Conservation (phyloP, 345 rosid genomes). For the Kernera saxatilis region DNA sequence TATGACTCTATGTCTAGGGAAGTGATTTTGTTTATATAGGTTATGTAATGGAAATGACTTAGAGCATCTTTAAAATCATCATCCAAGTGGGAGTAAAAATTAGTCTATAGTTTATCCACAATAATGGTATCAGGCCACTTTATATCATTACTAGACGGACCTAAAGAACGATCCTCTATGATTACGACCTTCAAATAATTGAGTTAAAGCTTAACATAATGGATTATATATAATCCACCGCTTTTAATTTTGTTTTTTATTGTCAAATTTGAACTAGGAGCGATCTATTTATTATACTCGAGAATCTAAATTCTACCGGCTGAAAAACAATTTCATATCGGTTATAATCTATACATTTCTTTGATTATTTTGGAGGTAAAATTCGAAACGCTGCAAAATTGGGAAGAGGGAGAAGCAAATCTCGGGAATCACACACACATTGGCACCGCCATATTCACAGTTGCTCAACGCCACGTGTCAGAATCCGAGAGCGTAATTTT, state of each 20-base stretch:
- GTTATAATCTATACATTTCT: background rate
- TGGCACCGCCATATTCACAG: background rate
- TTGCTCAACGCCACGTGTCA: background rate
- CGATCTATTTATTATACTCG: background rate
- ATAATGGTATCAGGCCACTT: background rate
- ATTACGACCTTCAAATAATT: slow-evolving; percentile 12
- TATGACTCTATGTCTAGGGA: background rate
- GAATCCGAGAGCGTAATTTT: background rate
- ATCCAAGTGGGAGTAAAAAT: background rate
- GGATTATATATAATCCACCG: background rate
- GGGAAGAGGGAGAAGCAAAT: background rate
- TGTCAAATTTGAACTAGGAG: background rate
- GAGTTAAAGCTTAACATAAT: slow-evolving; percentile 1
- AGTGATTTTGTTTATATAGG: background rate
- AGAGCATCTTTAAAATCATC: background rate
- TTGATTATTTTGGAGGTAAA: background rate
- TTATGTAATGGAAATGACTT: background rate
- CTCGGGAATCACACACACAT: background rate
- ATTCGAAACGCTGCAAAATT: background rate
- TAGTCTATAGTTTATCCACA: background rate
- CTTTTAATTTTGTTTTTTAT: background rate
- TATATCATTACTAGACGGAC: background rate
- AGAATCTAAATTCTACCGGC: background rate
- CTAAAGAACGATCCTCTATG: background rate
- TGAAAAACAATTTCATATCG: background rate